Evolutionary conservation across 345 rosid genomes (phyloP), one percentile per base, ranked within the genome.

Genomic region (Linum trigynum): DNA sequence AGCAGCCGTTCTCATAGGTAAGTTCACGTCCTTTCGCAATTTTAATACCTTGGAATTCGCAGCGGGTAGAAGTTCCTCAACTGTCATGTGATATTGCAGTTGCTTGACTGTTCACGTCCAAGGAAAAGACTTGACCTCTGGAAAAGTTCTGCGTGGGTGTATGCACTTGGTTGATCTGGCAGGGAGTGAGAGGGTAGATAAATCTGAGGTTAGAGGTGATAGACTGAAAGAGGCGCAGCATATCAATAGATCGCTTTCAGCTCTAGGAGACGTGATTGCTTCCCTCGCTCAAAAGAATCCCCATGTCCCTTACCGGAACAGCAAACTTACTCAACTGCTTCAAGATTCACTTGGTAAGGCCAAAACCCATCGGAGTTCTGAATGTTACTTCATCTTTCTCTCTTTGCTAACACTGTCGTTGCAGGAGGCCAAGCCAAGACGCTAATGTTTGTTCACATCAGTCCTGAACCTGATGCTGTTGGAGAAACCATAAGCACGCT

Each of bases 1-100:
- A 94, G 99, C 73, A 94, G 99, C 72, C 97, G 99, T 65, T 94
- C 99, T 69, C 99, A 94, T 62, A 94, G 99, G 99, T 94, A 67
- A 69, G 39, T 7, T 23, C 61, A 11, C 43, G 50, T 39, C 69
- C 70, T 61, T 73, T 55, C 61, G 38, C 48, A 42, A 64, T 17
- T 67, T 45, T 66, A 68, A 59, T 68, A 63, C 10, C 32, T 38
- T 8, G 39, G 35, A 50, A 38, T 40, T 41, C 55, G 23, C 57
- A 37, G 43, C 16, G 56, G 38, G 55, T 45, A n/a, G 59, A 38
- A 53, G 17, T 61, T 58, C 62, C 39, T n/a, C 17, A n/a, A 66
- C 40, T 10, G 1, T 70, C 41, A 63, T 60, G 65, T 81, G 72
- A 67, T 42, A 55, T 64, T 81, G 80, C 79, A 90, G 99, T 63